phyloP scores from a whole-genome alignment of 257 asterid species.

The Fraxinus cuspidata region DNA sequence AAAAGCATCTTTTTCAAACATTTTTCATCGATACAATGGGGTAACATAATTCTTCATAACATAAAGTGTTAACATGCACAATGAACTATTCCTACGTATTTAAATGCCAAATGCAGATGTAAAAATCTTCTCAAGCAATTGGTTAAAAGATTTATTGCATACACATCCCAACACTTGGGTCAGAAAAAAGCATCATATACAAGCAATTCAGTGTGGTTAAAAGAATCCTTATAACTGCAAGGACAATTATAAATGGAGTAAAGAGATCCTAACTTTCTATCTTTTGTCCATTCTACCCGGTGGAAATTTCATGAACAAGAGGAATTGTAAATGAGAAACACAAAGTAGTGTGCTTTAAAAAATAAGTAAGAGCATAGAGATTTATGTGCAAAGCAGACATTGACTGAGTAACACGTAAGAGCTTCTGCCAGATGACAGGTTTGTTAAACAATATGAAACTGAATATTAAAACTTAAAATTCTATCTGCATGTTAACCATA shows the following conservation, averaged over 20 bases:
- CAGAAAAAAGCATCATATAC: not conserved
- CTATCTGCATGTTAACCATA: constrained; percentile 7
- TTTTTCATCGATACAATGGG: not conserved
- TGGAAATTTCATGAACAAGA: not conserved
- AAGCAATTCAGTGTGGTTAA: not conserved
- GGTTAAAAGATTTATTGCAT: not conserved
- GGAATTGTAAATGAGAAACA: not conserved
- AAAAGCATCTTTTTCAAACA: not conserved
- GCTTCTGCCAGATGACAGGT: not conserved
- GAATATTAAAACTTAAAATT: not conserved
- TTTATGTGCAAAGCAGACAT: not conserved
- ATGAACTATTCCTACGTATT: too few species aligned
- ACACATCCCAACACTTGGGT: not conserved
- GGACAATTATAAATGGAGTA: not conserved
- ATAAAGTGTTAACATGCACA: too few species aligned
- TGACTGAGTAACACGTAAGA: not conserved
- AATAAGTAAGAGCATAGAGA: not conserved
- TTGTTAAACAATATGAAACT: not conserved
- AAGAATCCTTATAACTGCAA: not conserved
- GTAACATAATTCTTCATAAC: not conserved
- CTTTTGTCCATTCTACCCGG: not conserved
- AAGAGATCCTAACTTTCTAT: not conserved
- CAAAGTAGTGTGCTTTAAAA: not conserved
- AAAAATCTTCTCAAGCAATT: not conserved
- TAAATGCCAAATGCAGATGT: too few species aligned